Evolutionary conservation across 2,329 filamentous ascomycete species (phyloP).

Genomic region (Penicillium sp.): DNA sequence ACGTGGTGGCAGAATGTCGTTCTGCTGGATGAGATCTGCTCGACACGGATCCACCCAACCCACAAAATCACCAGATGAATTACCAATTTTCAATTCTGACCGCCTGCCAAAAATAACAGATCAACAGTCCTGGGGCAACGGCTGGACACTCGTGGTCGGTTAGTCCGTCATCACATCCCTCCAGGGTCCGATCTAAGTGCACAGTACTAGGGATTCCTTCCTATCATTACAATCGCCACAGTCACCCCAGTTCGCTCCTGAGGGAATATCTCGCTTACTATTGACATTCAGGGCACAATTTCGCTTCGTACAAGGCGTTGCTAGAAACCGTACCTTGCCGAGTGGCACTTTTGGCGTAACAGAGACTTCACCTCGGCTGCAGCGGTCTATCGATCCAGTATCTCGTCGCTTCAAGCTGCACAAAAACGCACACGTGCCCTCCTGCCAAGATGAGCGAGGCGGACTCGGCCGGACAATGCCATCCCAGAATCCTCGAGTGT

Average conservation of each 20-base stretch:
- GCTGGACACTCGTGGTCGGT: not conserved
- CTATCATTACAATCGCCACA: not conserved
- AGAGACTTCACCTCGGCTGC: not conserved
- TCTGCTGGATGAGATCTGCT: conserved; percentile 6
- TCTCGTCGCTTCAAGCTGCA: not conserved
- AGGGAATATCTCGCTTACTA: not conserved
- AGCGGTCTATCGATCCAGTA: not conserved
- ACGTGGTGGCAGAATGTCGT: conserved; percentile 41
- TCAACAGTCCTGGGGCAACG: not conserved
- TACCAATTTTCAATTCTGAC: not conserved
- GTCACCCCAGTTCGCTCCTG: not conserved
- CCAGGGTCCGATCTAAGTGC: not conserved
- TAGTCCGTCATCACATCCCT: not conserved
- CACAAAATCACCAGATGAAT: not conserved
- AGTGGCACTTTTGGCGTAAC: not conserved
- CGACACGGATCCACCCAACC: not conserved
- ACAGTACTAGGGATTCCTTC: not conserved
- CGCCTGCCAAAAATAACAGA: not conserved
- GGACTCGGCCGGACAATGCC: not conserved
- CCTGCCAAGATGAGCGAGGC: conserved; percentile 5
- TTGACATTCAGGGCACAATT: not conserved
- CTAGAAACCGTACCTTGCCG: not conserved
- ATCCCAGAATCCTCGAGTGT: not conserved
- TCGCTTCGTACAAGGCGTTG: not conserved
- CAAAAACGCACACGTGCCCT: conserved; percentile 9